These are phyloP conservation scores for Fraxinus sp. DNA, from an alignment of 305 asterid species.

Conservation along the genomic window DNA sequence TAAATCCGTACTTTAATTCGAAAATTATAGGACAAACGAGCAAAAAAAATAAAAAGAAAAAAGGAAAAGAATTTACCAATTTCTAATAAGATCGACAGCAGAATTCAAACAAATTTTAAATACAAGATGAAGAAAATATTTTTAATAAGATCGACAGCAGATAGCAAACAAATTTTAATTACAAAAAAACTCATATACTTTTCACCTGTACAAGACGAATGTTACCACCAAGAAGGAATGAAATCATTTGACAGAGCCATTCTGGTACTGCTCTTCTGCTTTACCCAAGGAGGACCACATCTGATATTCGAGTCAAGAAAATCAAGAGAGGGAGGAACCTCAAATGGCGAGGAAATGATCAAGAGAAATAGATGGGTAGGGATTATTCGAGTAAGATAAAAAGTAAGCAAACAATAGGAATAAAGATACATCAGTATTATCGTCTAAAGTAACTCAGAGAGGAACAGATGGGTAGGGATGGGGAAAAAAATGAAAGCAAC, in stretches of 20 bases:
- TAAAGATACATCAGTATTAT: background rate
- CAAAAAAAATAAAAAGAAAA: background rate
- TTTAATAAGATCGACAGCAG: background rate
- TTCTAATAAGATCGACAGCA: background rate
- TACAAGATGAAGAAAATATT: background rate
- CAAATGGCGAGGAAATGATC: background rate
- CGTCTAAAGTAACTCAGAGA: background rate
- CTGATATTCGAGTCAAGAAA: background rate
- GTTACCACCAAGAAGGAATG: background rate
- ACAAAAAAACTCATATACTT: background rate
- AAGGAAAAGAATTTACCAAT: background rate
- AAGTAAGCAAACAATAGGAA: background rate
- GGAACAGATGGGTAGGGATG: background rate
- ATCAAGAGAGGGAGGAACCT: background rate
- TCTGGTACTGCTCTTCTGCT: background rate
- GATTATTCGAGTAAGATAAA: background rate
- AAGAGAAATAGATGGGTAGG: background rate
- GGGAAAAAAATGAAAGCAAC: background rate
- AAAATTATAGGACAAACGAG: background rate
- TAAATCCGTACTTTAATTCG: background rate
- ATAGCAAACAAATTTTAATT: background rate
- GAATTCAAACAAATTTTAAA: background rate
- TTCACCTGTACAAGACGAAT: background rate
- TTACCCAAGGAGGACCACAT: background rate
- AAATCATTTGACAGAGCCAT: background rate